Conservation (phyloP, 768 basidiomycete species). For the Phylloporus arenicola region DNA sequence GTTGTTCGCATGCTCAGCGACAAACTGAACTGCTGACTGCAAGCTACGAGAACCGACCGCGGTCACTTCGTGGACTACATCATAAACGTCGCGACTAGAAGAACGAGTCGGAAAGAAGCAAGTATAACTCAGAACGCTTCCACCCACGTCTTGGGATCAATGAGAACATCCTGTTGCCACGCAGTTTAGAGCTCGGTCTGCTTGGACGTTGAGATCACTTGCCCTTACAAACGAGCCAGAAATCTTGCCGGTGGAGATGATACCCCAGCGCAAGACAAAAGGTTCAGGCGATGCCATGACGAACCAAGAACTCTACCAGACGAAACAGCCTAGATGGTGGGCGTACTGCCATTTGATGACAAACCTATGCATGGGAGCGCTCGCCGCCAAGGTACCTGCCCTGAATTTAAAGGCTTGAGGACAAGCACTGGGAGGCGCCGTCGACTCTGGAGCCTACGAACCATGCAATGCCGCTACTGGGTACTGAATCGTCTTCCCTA, state of each 20-base stretch:
- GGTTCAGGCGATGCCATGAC: conserved; percentile 27
- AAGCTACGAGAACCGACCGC: conserved; percentile 76
- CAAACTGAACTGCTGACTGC: conserved; percentile 66
- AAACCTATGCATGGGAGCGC: too few species aligned
- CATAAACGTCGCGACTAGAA: conserved; percentile 56
- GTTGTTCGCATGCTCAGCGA: conserved; percentile 45
- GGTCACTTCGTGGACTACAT: conserved; percentile 60
- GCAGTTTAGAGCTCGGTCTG: not conserved
- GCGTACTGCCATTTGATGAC: too few species aligned
- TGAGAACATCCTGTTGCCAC: conserved; percentile 56
- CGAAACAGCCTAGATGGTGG: too few species aligned
- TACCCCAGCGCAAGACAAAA: conserved; percentile 69
- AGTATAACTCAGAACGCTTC: conserved; percentile 6
- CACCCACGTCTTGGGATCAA: conserved; percentile 70
- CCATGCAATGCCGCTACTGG: not conserved
- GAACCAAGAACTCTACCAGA: not conserved
- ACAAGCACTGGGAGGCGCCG: too few species aligned
- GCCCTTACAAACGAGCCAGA: conserved; percentile 66
- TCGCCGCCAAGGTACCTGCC: too few species aligned
- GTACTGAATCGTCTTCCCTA: conserved; percentile 19
- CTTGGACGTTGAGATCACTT: conserved; percentile 2
- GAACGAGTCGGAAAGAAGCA: not conserved
- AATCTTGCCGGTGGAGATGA: conserved; percentile 79
- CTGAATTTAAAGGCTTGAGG: too few species aligned
- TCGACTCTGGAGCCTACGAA: conserved; percentile 17